Evolutionary conservation across 2,329 filamentous ascomycete genomes (phyloP), one percentile per base, ranked within the genome.

Genomic region (Penicillium sp.): DNA sequence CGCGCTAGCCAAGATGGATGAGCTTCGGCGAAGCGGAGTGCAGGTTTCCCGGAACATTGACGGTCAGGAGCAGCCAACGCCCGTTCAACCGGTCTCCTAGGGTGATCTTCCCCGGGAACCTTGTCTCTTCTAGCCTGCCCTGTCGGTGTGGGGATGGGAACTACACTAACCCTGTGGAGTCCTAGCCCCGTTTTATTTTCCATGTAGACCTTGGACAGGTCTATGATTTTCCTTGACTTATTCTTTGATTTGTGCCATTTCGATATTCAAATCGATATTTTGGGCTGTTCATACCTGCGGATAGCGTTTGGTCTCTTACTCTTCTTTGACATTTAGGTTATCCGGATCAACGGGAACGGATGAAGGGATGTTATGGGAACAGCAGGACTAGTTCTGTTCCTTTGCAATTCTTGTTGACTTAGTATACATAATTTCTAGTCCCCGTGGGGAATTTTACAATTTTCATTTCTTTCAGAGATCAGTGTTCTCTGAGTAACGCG

Each of bases 1-100:
- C 1, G 68, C 67, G 0, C 63, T 75, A 62, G 60, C 71, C n/a
- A 73, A 70, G 50, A 56, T 73, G 57, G 68, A 72, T 24, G 69
- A 74, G 47, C 65, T 75, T 22, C 73, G 72, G 27, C 70, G 59
- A 19, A 58, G 61, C 11, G 70, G 68, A 4, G 63, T 72, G 16
- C 65, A 70, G 53, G 60, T 73, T 45, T 64, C 70, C 41, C 68
- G 70, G 52, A 45, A 58, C 4, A 60, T 72, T 16, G 67, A 73
- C 24, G 56, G 58, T 11, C 63, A 65, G 45, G 66, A 70, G 45
- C 60, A 65, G 33, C 57, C 63, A 1, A 63, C 67, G 22, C 60
- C 68, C 16, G 69, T 74, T 43, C 70, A 71, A 56, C 65, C 66
- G 8, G 72, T 73, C 13, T 55, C 52, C 19, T 58, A 31, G 19